Conservation (phyloP, 192 early-diverging fungal genomes). For the Polychytrium aggregatum region DNA sequence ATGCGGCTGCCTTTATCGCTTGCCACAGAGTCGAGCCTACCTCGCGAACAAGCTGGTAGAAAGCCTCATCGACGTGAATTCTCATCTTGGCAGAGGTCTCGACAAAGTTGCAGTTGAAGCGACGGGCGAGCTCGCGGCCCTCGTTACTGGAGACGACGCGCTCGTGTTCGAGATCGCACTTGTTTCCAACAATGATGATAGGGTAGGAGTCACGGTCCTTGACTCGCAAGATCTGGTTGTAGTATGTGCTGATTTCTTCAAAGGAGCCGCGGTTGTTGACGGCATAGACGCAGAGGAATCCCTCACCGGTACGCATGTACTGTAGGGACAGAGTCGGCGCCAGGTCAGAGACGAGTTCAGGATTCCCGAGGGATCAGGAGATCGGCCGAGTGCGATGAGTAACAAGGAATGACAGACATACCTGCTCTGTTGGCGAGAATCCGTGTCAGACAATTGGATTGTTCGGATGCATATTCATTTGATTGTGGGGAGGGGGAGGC, state of each 20-base stretch:
- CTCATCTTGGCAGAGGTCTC: constrained; percentile 83
- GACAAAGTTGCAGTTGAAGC: constrained; percentile 67
- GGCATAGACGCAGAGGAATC: constrained; percentile 75
- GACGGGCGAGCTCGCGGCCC: constrained; percentile 67
- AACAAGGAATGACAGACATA: too few relatives aligned
- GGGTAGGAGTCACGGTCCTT: constrained; percentile 70
- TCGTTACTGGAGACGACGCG: constrained; percentile 48
- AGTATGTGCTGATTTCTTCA: constrained; percentile 61
- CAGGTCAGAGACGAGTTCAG: too few relatives aligned
- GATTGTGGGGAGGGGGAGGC: too few relatives aligned
- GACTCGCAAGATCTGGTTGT: constrained; percentile 64
- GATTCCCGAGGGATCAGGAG: too few relatives aligned
- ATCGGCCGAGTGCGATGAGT: too few relatives aligned
- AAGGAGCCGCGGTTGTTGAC: constrained; percentile 65
- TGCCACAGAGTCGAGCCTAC: constrained; percentile 1
- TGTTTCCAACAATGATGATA: constrained; percentile 78
- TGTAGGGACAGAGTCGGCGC: too few relatives aligned
- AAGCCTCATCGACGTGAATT: constrained; percentile 88
- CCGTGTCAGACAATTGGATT: too few relatives aligned
- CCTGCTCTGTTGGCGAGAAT: too few relatives aligned
- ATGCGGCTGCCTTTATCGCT: too few relatives aligned
- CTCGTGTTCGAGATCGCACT: constrained; percentile 69
- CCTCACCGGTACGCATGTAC: constrained; percentile 81
- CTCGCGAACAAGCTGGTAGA: constrained; percentile 63
- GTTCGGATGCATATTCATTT: too few relatives aligned